Conservation (phyloP, 805 yeast species). For the Hyphopichia homilentoma region DNA sequence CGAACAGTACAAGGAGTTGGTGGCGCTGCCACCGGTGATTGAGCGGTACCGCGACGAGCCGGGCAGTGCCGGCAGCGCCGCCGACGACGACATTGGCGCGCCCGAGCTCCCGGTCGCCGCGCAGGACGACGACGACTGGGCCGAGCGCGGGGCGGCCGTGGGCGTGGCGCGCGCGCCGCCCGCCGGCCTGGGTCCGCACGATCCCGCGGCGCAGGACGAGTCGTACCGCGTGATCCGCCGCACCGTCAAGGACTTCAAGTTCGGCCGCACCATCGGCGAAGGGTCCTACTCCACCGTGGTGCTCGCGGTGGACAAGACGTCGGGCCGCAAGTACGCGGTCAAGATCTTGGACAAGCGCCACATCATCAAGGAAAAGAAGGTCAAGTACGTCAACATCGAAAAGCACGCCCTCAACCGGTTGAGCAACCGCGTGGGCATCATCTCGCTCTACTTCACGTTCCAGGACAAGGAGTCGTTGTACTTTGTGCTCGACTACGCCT, state of each 20-base stretch:
- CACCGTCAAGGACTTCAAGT: constrained; percentile 37
- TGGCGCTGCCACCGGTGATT: constrained; percentile 1
- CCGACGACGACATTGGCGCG: constrained; percentile 2
- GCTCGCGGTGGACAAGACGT: constrained; percentile 45
- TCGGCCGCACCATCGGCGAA: constrained; percentile 41
- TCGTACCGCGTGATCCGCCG: constrained; percentile 26
- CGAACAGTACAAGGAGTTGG: neutral
- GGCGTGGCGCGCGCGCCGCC: constrained; percentile 16
- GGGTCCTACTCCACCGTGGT: constrained; percentile 46
- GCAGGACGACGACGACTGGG: constrained; percentile 24
- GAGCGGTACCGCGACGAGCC: constrained; percentile 3
- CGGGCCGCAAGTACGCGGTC: constrained; percentile 64
- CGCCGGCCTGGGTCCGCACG: no score
- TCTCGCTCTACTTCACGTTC: constrained; percentile 70
- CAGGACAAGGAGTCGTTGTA: constrained; percentile 73
- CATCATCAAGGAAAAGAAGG: constrained; percentile 76
- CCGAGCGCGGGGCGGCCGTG: constrained; percentile 33
- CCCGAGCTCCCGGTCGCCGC: neutral
- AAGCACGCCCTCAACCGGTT: constrained; percentile 74
- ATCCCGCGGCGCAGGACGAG: no score
- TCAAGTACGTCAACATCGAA: constrained; percentile 79
- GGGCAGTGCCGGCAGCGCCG: constrained; percentile 3
- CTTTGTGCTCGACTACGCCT: constrained; percentile 74
- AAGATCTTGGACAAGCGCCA: constrained; percentile 75
- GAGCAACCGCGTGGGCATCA: constrained; percentile 57